Evolutionary conservation across 129 eudicot genomes (phyloP).

Genomic region (Daucus carota): DNA sequence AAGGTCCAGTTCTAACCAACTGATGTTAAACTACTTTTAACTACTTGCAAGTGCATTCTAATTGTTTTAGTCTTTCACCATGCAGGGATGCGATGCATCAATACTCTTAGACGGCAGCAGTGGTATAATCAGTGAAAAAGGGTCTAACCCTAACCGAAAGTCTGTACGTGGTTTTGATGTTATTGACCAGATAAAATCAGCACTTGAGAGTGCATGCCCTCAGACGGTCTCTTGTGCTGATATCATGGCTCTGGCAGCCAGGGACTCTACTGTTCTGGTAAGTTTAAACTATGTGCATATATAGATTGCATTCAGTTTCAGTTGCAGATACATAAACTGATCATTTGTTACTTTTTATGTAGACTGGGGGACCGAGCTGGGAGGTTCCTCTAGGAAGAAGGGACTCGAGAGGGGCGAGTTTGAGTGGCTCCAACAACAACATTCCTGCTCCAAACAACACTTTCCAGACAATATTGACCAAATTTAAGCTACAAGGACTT

Average conservation of each 20-base stretch:
- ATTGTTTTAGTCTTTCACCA: not conserved
- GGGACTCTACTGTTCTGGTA: conserved; percentile 13
- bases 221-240: conserved; percentile 12
- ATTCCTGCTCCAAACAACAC: conserved; percentile 16
- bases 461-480: conserved; percentile 7
- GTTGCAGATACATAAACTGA: not conserved
- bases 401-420: conserved; percentile 9
- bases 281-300: not conserved
- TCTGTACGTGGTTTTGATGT: conserved; percentile 8
- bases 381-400: conserved; percentile 13
- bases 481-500: conserved; percentile 8
- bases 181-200: conserved; percentile 10
- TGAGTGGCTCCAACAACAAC: conserved; percentile 12
- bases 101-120: conserved; percentile 8
- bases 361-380: conserved; percentile 11
- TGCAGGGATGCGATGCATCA: conserved; percentile 13
- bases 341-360: not conserved
- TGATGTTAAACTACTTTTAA: not conserved
- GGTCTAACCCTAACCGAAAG: conserved; percentile 11
- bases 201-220: conserved; percentile 3
- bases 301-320: not conserved
- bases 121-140: conserved; percentile 5
- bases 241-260: conserved; percentile 12
- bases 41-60: not conserved
- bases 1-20: not conserved